Evolutionary conservation across 441 rosid species (phyloP).

Genomic region (Biscutella laevigata): DNA sequence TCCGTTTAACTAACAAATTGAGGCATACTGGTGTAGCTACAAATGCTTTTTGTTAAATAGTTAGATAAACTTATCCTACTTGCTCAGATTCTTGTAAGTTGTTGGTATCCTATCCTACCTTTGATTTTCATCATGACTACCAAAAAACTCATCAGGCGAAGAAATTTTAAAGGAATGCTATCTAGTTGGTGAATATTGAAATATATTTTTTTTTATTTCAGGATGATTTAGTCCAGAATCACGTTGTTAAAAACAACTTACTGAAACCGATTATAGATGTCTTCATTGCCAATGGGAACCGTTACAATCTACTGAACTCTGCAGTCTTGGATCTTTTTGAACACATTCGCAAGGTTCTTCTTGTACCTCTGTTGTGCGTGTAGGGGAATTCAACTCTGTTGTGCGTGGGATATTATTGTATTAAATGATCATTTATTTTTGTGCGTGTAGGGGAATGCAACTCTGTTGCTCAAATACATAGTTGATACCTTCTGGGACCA

Average conservation of each 20-base stretch:
- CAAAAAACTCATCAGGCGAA: not conserved
- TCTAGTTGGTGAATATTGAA: constrained; percentile 3
- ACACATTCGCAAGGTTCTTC: constrained; percentile 75
- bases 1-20: constrained; percentile 1
- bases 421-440: constrained; percentile 15
- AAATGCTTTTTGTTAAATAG: not conserved
- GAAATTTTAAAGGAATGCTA: not conserved
- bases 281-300: constrained; percentile 78
- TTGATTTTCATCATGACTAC: not conserved
- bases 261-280: constrained; percentile 83
- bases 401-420: not conserved
- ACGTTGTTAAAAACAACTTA: constrained; percentile 75
- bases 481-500: constrained; percentile 87
- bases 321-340: constrained; percentile 88
- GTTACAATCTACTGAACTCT: constrained; percentile 88
- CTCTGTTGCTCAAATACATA: constrained; percentile 61
- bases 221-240: constrained; percentile 80
- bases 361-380: constrained; percentile 3
- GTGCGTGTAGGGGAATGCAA: constrained; percentile 70
- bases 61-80: constrained; percentile 1
- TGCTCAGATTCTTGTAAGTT: not conserved
- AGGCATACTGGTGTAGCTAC: constrained; percentile 7
- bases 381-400: too few relatives aligned
- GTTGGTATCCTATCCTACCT: not conserved
- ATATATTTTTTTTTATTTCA: constrained; percentile 35